These are phyloP conservation scores for Magnolia officinalis DNA, from an alignment of 164 flowering plant genomes.

Conservation along the genomic window DNA sequence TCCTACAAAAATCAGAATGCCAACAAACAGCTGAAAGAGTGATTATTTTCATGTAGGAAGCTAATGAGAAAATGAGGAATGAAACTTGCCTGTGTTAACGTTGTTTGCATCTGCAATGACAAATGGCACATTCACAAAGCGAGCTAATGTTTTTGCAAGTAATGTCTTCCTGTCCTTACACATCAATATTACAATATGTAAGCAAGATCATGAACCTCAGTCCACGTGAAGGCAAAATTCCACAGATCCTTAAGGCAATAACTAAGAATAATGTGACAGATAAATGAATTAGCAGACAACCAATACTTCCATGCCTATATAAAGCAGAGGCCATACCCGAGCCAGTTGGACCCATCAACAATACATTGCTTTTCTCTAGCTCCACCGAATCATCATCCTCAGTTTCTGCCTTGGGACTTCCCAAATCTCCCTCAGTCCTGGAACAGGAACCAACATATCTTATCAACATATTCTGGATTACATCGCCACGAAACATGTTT, in stretches of 20 bases:
- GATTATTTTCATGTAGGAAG: not conserved
- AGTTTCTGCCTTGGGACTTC: too few relatives aligned
- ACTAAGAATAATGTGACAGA: conserved; percentile 5
- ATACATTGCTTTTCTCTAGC: too few relatives aligned
- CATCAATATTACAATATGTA: conserved; percentile 3
- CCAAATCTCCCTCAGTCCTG: too few relatives aligned
- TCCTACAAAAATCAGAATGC: not conserved
- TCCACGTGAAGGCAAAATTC: not conserved
- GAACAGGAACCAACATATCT: too few relatives aligned
- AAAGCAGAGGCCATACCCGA: too few relatives aligned
- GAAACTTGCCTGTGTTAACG: conserved; percentile 82
- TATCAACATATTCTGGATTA: too few relatives aligned
- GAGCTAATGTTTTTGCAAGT: conserved; percentile 94
- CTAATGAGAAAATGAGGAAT: not conserved
- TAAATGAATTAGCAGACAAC: not conserved
- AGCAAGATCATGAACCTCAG: conserved; percentile 6
- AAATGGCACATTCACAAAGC: conserved; percentile 96
- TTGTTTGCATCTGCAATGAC: conserved; percentile 98
- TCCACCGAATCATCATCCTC: too few relatives aligned
- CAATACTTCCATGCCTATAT: too few relatives aligned
- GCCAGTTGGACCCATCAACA: too few relatives aligned
- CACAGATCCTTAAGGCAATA: conserved; percentile 7
- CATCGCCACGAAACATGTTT: too few relatives aligned
- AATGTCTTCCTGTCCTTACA: conserved; percentile 81
- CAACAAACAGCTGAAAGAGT: not conserved